Evolutionary conservation across 345 rosid species (phyloP).

Genomic region (Moricandia arvensis): DNA sequence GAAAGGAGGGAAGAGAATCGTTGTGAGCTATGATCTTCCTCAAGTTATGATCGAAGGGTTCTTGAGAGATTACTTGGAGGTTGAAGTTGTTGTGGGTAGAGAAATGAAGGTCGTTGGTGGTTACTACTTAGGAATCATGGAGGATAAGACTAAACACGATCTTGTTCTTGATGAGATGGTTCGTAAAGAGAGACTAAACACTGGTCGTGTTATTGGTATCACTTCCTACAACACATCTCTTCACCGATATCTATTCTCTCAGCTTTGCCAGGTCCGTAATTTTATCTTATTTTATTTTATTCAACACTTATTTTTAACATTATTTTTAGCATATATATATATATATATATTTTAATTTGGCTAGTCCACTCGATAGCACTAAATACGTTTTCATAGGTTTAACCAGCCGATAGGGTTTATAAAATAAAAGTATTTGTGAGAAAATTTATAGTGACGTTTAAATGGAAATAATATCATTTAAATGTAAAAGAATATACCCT

Average conservation of each 20-base stretch:
- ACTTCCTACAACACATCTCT: slow-evolving; percentile 43
- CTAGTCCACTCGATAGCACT: too few relatives aligned
- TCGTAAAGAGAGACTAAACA: slow-evolving; percentile 22
- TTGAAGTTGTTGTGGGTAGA: slow-evolving; percentile 62
- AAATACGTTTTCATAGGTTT: too few relatives aligned
- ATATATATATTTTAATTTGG: neutral
- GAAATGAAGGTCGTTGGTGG: slow-evolving; percentile 57
- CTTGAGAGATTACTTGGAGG: slow-evolving; percentile 60
- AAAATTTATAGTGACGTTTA: neutral
- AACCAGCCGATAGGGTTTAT: too few relatives aligned
- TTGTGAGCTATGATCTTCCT: slow-evolving; percentile 55
- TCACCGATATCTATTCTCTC: slow-evolving; percentile 45
- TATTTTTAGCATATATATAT: neutral
- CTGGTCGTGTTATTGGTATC: slow-evolving; percentile 46
- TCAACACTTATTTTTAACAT: neutral
- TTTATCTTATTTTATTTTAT: neutral
- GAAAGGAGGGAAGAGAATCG: slow-evolving; percentile 49
- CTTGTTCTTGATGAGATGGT: slow-evolving; percentile 36
- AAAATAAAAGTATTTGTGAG: too few relatives aligned
- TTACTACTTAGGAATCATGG: slow-evolving; percentile 66
- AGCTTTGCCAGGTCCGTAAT: slow-evolving; percentile 48
- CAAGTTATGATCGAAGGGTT: slow-evolving; percentile 72
- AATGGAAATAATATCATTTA: neutral
- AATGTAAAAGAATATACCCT: neutral
- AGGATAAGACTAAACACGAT: slow-evolving; percentile 36